Evolutionary conservation across 1,284 basidiomycete genomes (phyloP), one percentile per base, ranked within the genome.

Genomic region (Ceratobasidium papillatum): DNA sequence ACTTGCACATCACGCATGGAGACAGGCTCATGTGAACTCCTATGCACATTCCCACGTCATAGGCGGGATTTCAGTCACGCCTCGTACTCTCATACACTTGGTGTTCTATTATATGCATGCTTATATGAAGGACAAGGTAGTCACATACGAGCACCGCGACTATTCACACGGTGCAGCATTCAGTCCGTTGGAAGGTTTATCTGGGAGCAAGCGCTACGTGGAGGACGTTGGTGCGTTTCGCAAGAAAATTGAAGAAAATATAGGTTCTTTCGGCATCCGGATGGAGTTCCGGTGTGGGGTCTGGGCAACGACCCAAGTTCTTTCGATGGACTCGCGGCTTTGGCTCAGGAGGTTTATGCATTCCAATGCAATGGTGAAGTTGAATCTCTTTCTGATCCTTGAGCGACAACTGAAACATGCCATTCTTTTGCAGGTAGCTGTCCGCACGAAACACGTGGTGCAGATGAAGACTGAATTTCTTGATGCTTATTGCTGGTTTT

Each of bases 11-110:
- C 22, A 25, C 3, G 22, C 3, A 8, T 72, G 69, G 69, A 43
- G 56, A 4, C 22, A 61, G 8, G 1, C 56, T 0, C 27, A 49
- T 12, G n/a, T 61, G 0, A 27, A 72, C 32, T 38, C 69, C 1
- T 72, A 72, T 17, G 19, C 49, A 8, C 69, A 72, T 43, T 72
- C 69, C 2, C 69, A 61, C 41, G 69, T 61, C 1, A 27, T 72
- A 2, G 69, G 56, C 1, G 58, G 69, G 12, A 14, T 72, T 0
- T 43, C 56, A 14, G 41, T 19, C 0, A 0, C 14, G 4, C 56
- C 69, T 0, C 1, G 32, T n/a, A 17, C 25, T 2, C 1, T 4
- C 5, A 19, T 61, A 1, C 1, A 9, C 3, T 5, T 2, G 7
- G 19, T 22, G 34, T 38, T 68, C n/a, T 41, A 41, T 34, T 30